Evolutionary conservation across 768 basidiomycete species (phyloP), one percentile per base, ranked within the genome.

Genomic region (Boletus sensibilis): DNA sequence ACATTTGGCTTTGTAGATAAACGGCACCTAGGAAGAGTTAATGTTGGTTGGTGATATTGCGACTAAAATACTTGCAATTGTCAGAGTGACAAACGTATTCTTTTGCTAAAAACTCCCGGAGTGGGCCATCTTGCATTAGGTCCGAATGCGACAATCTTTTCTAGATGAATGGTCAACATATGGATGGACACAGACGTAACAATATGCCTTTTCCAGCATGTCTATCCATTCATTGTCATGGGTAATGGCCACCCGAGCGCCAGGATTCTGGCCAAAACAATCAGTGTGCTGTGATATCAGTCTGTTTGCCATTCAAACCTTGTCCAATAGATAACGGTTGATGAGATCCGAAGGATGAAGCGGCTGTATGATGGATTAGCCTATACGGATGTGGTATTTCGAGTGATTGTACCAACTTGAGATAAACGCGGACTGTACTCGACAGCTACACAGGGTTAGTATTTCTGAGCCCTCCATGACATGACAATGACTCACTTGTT

Each of bases 161-260:
- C 60, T 55, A 16, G 18, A 21, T 2, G 4, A 1, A 27, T 23
- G 16, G 39, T 59, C 33, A 50, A 5, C 3, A 3, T 21, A 0
- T 1, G 18, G 10, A 42, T 25, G 5, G 25, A 43, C 11, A 2
- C 7, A 3, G 11, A 18, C 1, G 13, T 23, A 5, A 40, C 12
- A 33, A 3, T 21, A n/a, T 20, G 33, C 58, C 47, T 21, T 29
- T 23, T 53, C 16, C 9, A 59, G 14, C 51, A 61, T 59, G 16
- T 41, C 20, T 13, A 55, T 20, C 60, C 60, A 61, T 12, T 59
- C 31, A 11, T 47, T 37, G 14, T 61, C 60, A 6, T 61, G 60
- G 0, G 54, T 55, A 12, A 61, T 37, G 6, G 54, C 58, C n/a
- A 59, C 45, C 25, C 12, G 13, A 31, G 38, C 58, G 16, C 7